Conservation (phyloP, 768 basidiomycete genomes). For the Panellus pusillus region DNA sequence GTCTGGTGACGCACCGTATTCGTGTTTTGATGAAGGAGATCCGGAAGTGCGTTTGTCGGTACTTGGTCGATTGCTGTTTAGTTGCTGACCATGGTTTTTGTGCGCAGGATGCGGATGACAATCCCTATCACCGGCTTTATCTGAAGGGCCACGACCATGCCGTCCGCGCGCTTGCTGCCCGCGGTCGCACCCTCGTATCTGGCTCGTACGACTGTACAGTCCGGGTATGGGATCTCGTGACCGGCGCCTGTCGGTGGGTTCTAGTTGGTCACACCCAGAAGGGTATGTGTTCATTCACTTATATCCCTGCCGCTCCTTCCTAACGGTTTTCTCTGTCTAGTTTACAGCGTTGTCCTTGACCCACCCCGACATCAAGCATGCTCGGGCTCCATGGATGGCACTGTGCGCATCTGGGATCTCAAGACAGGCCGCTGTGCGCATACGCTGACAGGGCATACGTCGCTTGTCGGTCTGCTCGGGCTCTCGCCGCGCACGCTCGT, state of each 20-base stretch:
- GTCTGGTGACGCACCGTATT: slow-evolving; percentile 17
- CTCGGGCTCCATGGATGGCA: slow-evolving; percentile 98
- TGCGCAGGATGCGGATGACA: slow-evolving; percentile 60
- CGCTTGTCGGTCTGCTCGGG: slow-evolving; percentile 90
- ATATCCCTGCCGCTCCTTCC: neutral
- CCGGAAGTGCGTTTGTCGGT: slow-evolving; percentile 10
- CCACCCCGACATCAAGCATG: slow-evolving; percentile 84
- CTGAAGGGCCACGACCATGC: slow-evolving; percentile 91
- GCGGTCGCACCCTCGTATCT: slow-evolving; percentile 87
- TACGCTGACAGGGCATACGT: slow-evolving; percentile 87
- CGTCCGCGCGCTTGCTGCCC: slow-evolving; percentile 87
- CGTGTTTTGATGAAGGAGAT: slow-evolving; percentile 22
- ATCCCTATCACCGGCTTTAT: slow-evolving; percentile 86
- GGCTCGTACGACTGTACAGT: slow-evolving; percentile 97
- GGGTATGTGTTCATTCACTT: slow-evolving; percentile 47
- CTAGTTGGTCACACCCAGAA: slow-evolving; percentile 90
- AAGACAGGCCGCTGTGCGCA: slow-evolving; percentile 78
- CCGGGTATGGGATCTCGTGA: slow-evolving; percentile 92
- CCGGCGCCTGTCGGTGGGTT: slow-evolving; percentile 77
- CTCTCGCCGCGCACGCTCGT: slow-evolving; percentile 89
- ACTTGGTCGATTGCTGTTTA: slow-evolving; percentile 34
- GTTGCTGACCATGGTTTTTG: slow-evolving; percentile 1
- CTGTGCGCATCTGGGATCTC: slow-evolving; percentile 93
- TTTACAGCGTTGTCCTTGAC: slow-evolving; percentile 95
- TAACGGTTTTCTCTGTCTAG: slow-evolving; percentile 38